phyloP scores from a whole-genome alignment of 2,329 filamentous ascomycete genomes.

The Colletotrichum sp. region DNA sequence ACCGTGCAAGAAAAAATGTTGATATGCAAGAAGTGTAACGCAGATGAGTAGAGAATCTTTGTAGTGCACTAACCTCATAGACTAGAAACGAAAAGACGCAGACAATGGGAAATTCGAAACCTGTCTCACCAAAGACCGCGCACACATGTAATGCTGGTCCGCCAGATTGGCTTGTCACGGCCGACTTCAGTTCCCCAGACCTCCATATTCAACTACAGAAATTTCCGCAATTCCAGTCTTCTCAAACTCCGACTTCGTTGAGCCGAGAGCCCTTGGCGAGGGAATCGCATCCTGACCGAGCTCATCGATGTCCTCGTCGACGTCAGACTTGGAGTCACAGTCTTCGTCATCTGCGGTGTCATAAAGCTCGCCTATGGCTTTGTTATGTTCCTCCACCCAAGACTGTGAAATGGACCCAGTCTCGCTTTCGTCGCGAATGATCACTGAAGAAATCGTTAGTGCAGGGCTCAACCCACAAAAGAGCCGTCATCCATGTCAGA shows the following conservation, averaged over 20 bases:
- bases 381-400: not conserved
- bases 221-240: not conserved
- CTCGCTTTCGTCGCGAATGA: not conserved
- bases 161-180: too few relatives aligned
- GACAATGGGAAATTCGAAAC: too few relatives aligned
- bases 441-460: not conserved
- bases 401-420: not conserved
- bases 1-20: too few relatives aligned
- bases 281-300: not conserved
- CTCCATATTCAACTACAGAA: not conserved
- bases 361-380: not conserved
- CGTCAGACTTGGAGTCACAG: not conserved
- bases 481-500: not conserved
- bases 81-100: too few relatives aligned
- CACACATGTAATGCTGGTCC: too few relatives aligned
- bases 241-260: not conserved
- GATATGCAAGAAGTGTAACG: too few relatives aligned
- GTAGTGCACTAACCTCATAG: too few relatives aligned
- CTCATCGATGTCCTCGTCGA: not conserved
- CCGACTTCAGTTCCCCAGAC: not conserved
- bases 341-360: not conserved
- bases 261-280: not conserved
- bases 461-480: fast-evolving
- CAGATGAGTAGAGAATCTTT: too few relatives aligned
- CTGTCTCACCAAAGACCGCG: too few relatives aligned